Percentiles rank a stretch among this genome's conserved stretches.
These are phyloP conservation scores for Sarcodon sp. DNA, from an alignment of 768 basidiomycete species.

Conservation along the genomic window DNA sequence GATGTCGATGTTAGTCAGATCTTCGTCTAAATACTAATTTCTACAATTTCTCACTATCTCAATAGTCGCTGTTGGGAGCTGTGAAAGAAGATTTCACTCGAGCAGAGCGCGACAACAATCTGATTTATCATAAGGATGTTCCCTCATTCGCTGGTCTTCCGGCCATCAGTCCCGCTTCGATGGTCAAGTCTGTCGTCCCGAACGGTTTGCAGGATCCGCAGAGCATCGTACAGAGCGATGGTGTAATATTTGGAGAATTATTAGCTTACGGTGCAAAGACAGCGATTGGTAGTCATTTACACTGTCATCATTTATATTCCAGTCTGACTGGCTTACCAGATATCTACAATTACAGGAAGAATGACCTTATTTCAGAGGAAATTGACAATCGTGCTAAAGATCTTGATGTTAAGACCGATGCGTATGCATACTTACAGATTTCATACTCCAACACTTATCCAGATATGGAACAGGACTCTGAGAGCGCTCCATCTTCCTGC, in stretches of 20 bases:
- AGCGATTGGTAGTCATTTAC: slow-evolving; percentile 58
- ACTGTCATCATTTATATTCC: background rate
- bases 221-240: slow-evolving; percentile 35
- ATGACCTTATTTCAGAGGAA: slow-evolving; percentile 55
- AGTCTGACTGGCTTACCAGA: slow-evolving; percentile 25
- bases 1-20: slow-evolving; percentile 57
- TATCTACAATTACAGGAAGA: slow-evolving; percentile 78
- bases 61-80: slow-evolving; percentile 63
- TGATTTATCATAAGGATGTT: slow-evolving; percentile 87
- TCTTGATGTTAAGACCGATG: slow-evolving; percentile 30
- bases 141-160: slow-evolving; percentile 61
- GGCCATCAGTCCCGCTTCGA: slow-evolving; percentile 45
- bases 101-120: slow-evolving; percentile 84
- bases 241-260: slow-evolving; percentile 60
- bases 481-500: slow-evolving; percentile 71
- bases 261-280: slow-evolving; percentile 80
- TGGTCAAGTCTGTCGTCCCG: slow-evolving; percentile 51
- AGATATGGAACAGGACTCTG: slow-evolving; percentile 34
- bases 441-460: slow-evolving; percentile 2
- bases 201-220: slow-evolving; percentile 45
- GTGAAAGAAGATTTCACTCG: slow-evolving; percentile 54
- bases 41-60: background rate
- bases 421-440: background rate
- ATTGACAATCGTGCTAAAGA: slow-evolving; percentile 47
- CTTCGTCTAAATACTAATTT: background rate